Percentiles rank a stretch among this genome's conserved stretches.
Evolutionary conservation across 345 rosid genomes (phyloP).

Genomic region (Psidium guajava): DNA sequence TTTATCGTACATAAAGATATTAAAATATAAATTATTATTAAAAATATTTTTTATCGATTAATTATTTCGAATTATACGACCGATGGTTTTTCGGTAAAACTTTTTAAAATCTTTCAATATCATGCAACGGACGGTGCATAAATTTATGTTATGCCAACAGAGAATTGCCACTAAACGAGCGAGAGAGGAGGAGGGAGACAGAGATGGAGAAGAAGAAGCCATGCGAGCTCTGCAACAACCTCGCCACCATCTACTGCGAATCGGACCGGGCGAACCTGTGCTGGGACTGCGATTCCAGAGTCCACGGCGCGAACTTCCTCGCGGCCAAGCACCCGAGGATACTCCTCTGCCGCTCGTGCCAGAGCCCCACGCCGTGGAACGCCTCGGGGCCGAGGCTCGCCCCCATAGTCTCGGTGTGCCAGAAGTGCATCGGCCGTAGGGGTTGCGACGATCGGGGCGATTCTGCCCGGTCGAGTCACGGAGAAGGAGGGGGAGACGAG

Average conservation of each 20-base stretch:
- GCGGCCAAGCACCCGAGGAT: constrained; percentile 38
- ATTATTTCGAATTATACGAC: rapidly evolving
- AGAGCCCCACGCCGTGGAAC: constrained; percentile 34
- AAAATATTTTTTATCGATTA: background rate
- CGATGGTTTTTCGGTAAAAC: rapidly evolving
- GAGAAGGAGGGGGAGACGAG: background rate
- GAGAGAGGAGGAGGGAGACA: background rate
- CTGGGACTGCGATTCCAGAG: constrained; percentile 44
- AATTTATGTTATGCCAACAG: background rate
- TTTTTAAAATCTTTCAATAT: rapidly evolving
- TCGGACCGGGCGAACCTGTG: constrained; percentile 50
- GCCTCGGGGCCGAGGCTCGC: constrained; percentile 35
- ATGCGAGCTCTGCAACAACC: constrained; percentile 43
- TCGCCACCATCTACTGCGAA: constrained; percentile 36
- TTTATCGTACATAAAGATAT: rapidly evolving
- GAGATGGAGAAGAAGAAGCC: constrained; percentile 16
- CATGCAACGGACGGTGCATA: background rate
- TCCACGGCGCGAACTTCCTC: constrained; percentile 53
- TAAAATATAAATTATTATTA: background rate
- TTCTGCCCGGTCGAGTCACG: background rate
- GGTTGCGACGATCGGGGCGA: rapidly evolving
- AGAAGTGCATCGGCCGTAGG: constrained; percentile 3
- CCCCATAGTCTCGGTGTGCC: constrained; percentile 28
- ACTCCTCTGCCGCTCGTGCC: constrained; percentile 45
- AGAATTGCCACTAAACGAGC: background rate